Percentiles rank a stretch among this genome's conserved stretches.
Conservation (phyloP, 2,329 filamentous ascomycete genomes). For the Capronia americana region DNA sequence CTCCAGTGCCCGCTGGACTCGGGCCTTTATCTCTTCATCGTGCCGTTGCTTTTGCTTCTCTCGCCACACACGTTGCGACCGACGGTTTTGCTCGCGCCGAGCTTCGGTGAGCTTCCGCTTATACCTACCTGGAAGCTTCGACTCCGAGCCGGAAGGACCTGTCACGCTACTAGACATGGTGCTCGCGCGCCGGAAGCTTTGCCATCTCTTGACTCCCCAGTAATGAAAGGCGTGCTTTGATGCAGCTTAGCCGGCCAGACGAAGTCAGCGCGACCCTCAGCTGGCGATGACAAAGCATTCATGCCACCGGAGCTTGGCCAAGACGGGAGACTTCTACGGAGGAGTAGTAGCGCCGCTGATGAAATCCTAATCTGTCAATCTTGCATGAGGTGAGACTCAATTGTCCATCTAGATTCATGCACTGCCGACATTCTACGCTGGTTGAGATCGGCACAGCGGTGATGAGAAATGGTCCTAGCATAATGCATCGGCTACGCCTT, state of each 20-base stretch:
- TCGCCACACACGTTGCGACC: conserved; percentile 33
- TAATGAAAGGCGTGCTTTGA: not conserved
- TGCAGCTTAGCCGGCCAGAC: not conserved
- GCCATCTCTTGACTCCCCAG: not conserved
- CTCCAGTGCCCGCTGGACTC: conserved; percentile 25
- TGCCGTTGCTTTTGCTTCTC: conserved; percentile 32
- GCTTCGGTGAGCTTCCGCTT: conserved; percentile 43
- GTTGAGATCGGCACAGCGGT: not conserved
- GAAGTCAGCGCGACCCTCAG: not conserved
- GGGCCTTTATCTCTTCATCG: conserved; percentile 27
- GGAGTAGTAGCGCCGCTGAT: no score
- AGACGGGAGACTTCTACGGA: no score
- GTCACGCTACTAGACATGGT: not conserved
- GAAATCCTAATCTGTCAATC: no score
- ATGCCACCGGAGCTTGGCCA: no score
- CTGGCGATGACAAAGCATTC: no score
- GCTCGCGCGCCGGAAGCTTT: not conserved
- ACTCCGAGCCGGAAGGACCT: not conserved
- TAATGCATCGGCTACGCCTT: no score
- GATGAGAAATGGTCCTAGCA: no score
- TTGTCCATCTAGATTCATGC: not conserved
- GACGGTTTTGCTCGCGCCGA: conserved; percentile 35
- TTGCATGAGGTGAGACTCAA: not conserved
- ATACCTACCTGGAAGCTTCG: conserved; percentile 23
- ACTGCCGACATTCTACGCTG: not conserved